Conservation (phyloP, 176 grass and related monocot species). For the Oryza australiensis region DNA sequence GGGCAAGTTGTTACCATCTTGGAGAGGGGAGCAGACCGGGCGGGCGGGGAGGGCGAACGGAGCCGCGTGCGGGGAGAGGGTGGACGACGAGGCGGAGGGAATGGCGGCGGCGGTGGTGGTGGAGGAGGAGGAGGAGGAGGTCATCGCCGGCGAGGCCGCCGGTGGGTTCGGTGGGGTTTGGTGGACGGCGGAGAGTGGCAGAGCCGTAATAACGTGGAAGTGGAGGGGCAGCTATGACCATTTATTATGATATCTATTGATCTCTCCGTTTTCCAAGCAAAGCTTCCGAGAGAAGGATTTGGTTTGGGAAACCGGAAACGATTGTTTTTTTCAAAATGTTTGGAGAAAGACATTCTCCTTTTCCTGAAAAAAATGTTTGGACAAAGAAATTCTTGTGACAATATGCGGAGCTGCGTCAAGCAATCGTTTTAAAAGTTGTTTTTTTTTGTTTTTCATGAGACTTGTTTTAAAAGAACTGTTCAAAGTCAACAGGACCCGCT, state of each 20-base stretch:
- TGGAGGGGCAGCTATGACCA: neutral
- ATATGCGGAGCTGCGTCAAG: too few species aligned
- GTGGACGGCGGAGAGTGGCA: neutral
- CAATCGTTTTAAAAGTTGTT: too few species aligned
- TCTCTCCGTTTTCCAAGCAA: too few species aligned
- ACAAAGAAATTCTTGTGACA: too few species aligned
- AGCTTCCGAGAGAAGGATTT: too few species aligned
- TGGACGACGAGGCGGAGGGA: conserved; percentile 12
- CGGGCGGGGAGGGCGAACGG: conserved; percentile 37
- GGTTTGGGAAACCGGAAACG: too few species aligned
- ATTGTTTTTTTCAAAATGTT: too few species aligned
- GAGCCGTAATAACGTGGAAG: neutral
- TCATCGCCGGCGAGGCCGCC: neutral
- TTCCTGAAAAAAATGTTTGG: too few species aligned
- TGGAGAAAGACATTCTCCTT: too few species aligned
- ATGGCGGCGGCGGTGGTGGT: neutral
- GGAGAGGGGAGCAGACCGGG: conserved; percentile 10
- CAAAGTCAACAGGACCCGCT: too few species aligned
- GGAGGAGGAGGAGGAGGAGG: neutral
- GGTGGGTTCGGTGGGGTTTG: neutral
- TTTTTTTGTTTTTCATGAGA: too few species aligned
- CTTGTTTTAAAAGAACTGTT: too few species aligned
- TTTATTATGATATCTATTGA: neutral
- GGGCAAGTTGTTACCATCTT: conserved; percentile 34
- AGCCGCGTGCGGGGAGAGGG: conserved; percentile 60